Evolutionary conservation across 805 yeast genomes (phyloP), one percentile per base, ranked within the genome.

Genomic region (Naumovozyma dairenensis): DNA sequence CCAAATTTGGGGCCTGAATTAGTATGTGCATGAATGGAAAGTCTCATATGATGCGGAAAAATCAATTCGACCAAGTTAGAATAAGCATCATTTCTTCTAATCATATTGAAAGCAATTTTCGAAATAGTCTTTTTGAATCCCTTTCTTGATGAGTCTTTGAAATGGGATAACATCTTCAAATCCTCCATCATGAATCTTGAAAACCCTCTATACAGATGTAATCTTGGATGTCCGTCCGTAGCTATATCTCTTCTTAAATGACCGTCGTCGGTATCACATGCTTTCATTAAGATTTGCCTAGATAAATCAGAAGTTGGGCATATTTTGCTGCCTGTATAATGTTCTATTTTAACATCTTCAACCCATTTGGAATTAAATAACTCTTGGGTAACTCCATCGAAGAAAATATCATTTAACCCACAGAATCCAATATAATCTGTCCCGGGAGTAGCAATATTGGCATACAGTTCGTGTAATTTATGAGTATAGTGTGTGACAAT

Each of bases 1-100:
- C 79, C 80, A 53, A 60, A 74, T 50, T 74, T 74, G 10, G 80
- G 80, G 1, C 80, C 80, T 22, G 58, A 48, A 39, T 74, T 74
- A 25, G 59, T 65, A 48, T 74, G 80, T 0, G 80, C 77, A 51
- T 74, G 80, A 39, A 74, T 74, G 6, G 79, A 72, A 21, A 74
- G 59, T 45, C 80, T 62, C 49, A 74, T 50, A 45, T 74, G 77
- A 48, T 68, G 72, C 5, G 80, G 80, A 37, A 74, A 72, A 24
- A 72, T 49, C 36, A 74, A 52, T 39, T 74, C 80, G 24, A 74
- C 77, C 44, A 74, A 57, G 48, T 74, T 74, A 6, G 80, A 74
- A 48, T 74, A 74, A 1, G 80, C 80, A 45, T 74, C 80, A 46
- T 74, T 74, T 43, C 80, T 58, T 48, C 67, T 72, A 39, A 74